A percentile compares a stretch with the other conserved stretches of the same genome.
These are phyloP conservation scores for Tillandsia fasciculata DNA, from an alignment of 176 grass and related monocot genomes.

Conservation along the genomic window DNA sequence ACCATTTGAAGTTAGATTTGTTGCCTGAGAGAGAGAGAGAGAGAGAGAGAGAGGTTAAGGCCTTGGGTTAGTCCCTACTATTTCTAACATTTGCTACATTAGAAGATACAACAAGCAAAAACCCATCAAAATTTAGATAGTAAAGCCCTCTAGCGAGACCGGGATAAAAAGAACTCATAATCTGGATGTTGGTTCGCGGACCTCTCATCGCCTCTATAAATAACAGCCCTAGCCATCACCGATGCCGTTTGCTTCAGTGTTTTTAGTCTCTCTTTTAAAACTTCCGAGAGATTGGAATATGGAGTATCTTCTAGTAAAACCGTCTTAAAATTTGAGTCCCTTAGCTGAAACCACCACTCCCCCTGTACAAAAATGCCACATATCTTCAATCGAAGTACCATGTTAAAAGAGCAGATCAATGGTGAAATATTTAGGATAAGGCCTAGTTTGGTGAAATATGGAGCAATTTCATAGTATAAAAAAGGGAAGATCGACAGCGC, in stretches of 20 bases:
- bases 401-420: too few species aligned
- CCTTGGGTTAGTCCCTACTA: neutral
- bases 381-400: neutral
- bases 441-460: too few species aligned
- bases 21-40: neutral
- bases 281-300: conserved; percentile 8
- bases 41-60: neutral
- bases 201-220: conserved; percentile 21
- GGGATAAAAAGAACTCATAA: conserved; percentile 65
- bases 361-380: conserved; percentile 33
- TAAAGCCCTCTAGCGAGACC: conserved; percentile 26
- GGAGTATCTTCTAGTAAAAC: neutral
- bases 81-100: conserved; percentile 22
- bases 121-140: neutral
- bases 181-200: conserved; percentile 48
- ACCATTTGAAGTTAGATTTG: neutral
- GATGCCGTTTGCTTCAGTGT: conserved; percentile 36
- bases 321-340: conserved; percentile 8
- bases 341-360: conserved; percentile 58
- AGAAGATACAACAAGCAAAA: neutral
- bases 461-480: too few species aligned
- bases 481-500: too few species aligned
- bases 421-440: too few species aligned
- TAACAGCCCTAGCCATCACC: conserved; percentile 41
- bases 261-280: conserved; percentile 39